Percentiles rank a stretch among this genome's conserved stretches.
These are phyloP conservation scores for Gaultheria prostrata DNA, from an alignment of 148 eudicot species.

Conservation along the genomic window DNA sequence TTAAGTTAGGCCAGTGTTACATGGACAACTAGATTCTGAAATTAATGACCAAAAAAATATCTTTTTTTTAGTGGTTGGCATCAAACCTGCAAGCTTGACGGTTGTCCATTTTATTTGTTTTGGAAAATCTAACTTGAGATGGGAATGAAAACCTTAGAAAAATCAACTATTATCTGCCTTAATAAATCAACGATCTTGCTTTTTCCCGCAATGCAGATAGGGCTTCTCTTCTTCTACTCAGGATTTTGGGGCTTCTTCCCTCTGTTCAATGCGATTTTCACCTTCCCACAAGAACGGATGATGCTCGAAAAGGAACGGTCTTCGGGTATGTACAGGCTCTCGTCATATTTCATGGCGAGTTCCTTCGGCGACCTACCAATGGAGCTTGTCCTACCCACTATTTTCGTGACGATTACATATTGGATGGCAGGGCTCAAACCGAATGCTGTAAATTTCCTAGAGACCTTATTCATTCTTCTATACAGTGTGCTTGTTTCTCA, in stretches of 20 bases:
- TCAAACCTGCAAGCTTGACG: too few species aligned
- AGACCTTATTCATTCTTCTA: constrained; percentile 42
- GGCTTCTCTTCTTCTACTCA: constrained; percentile 66
- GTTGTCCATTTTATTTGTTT: neutral
- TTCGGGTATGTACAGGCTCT: constrained; percentile 80
- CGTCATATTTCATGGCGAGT: constrained; percentile 65
- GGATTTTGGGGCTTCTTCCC: constrained; percentile 84
- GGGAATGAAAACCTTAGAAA: neutral
- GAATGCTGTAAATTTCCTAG: constrained; percentile 32
- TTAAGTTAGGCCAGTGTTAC: neutral
- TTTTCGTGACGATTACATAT: constrained; percentile 49
- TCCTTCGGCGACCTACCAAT: constrained; percentile 62
- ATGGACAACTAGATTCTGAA: neutral
- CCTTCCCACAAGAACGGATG: constrained; percentile 71
- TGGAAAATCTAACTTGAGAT: neutral
- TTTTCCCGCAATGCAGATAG: constrained; percentile 44
- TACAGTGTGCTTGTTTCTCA: constrained; percentile 58
- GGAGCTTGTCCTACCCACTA: constrained; percentile 73
- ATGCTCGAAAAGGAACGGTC: constrained; percentile 71
- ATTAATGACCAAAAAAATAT: too few species aligned
- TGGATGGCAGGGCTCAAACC: constrained; percentile 79
- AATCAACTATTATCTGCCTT: neutral
- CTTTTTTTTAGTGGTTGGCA: too few species aligned
- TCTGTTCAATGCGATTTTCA: constrained; percentile 65
- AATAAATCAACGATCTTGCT: neutral